These are phyloP conservation scores for Inga laurina DNA, from an alignment of 306 rosid species.

Conservation along the genomic window DNA sequence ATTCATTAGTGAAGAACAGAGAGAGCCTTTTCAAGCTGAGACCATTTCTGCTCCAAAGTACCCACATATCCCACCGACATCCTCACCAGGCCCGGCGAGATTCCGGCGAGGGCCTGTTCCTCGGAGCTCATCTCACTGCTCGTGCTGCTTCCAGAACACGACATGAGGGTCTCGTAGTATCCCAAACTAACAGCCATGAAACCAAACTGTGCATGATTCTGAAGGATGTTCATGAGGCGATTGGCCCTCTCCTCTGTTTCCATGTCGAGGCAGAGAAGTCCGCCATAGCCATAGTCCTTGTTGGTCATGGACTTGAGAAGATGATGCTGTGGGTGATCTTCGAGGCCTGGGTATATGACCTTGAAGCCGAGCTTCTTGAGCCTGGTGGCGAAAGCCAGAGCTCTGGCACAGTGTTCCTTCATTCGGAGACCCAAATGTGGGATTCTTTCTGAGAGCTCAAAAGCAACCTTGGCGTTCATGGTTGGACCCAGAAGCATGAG, in stretches of 20 bases:
- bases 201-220: constrained; percentile 75
- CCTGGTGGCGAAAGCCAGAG: constrained; percentile 59
- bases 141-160: constrained; percentile 89
- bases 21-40: constrained; percentile 70
- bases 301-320: constrained; percentile 61
- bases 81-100: constrained; percentile 80
- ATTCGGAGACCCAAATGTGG: constrained; percentile 77
- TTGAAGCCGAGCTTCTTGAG: constrained; percentile 61
- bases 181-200: constrained; percentile 94
- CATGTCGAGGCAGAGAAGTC: constrained; percentile 84
- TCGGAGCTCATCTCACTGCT: constrained; percentile 72
- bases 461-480: constrained; percentile 91
- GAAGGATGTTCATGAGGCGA: constrained; percentile 61
- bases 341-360: constrained; percentile 86
- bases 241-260: constrained; percentile 88
- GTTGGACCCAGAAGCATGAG: constrained; percentile 93
- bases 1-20: constrained; percentile 37
- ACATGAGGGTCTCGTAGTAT: constrained; percentile 91
- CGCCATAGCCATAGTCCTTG: constrained; percentile 79
- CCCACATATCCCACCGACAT: constrained; percentile 85
- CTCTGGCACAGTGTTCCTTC: constrained; percentile 79
- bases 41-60: constrained; percentile 88
- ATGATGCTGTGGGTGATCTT: constrained; percentile 71
- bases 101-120: constrained; percentile 75
- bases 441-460: constrained; percentile 81